Conservation (phyloP, 202 grass and related monocot genomes). For the Eragrostis tef region DNA sequence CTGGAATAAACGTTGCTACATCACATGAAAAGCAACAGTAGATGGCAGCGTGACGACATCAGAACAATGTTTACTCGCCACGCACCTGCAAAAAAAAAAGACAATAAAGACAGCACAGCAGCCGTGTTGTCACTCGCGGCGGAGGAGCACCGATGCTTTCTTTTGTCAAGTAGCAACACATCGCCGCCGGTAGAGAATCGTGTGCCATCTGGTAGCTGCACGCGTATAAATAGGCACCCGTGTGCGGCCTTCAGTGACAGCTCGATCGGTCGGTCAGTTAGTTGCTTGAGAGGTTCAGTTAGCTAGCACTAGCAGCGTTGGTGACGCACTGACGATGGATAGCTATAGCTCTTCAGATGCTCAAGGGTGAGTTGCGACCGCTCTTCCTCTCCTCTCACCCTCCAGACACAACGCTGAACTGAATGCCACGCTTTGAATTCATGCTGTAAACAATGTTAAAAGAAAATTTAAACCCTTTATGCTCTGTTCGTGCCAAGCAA, state of each 20-base stretch:
- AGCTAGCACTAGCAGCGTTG: background rate
- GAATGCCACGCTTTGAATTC: too few relatives aligned
- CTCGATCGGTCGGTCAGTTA: background rate
- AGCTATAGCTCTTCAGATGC: conserved; percentile 30
- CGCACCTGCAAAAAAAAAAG: background rate
- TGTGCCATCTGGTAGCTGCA: background rate
- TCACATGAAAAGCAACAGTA: background rate
- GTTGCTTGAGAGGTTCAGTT: background rate
- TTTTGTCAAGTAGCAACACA: background rate
- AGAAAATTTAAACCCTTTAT: too few relatives aligned
- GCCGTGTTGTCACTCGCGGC: background rate
- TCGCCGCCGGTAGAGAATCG: background rate
- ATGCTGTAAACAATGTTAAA: too few relatives aligned
- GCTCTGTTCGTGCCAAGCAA: too few relatives aligned
- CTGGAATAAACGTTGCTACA: background rate
- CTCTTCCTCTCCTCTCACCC: background rate
- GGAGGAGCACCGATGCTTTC: background rate
- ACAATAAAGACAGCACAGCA: background rate
- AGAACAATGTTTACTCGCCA: background rate
- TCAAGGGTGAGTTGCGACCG: conserved; percentile 32
- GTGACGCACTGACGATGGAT: conserved; percentile 33
- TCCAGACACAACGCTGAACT: background rate
- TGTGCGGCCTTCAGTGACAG: background rate
- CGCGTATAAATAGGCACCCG: conserved; percentile 44
- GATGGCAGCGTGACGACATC: background rate